Evolutionary conservation across 2,329 filamentous ascomycete genomes (phyloP).

Genomic region (Nemania abortiva): DNA sequence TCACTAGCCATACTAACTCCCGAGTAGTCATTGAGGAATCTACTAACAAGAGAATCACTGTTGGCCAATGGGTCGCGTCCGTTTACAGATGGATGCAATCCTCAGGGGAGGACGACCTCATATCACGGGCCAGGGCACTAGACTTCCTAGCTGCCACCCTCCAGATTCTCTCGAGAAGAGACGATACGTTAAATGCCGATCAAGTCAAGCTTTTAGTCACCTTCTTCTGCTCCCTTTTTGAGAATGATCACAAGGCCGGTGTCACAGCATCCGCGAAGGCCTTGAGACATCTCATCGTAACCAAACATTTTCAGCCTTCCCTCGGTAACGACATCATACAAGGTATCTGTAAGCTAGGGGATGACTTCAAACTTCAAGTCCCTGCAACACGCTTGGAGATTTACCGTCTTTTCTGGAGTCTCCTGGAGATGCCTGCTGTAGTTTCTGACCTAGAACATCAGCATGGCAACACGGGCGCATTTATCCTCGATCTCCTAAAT

Average conservation of each 20-base stretch:
- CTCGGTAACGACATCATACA: slow-evolving; percentile 63
- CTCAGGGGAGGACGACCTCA: slow-evolving; percentile 59
- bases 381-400: slow-evolving; percentile 64
- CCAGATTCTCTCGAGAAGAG: slow-evolving; percentile 58
- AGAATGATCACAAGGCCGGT: slow-evolving; percentile 70
- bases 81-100: slow-evolving; percentile 66
- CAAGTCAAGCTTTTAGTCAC: slow-evolving; percentile 64
- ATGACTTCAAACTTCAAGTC: slow-evolving; percentile 68
- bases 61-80: slow-evolving; percentile 68
- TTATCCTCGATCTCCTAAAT: slow-evolving; percentile 63
- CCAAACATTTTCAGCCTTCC: slow-evolving; percentile 64
- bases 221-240: slow-evolving; percentile 71
- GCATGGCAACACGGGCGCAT: slow-evolving; percentile 59
- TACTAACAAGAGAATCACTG: slow-evolving; percentile 58
- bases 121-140: slow-evolving; percentile 66
- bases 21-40: slow-evolving; percentile 60
- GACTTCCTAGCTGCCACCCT: slow-evolving; percentile 69
- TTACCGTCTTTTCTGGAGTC: slow-evolving; percentile 61
- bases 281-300: slow-evolving; percentile 61
- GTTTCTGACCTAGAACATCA: slow-evolving; percentile 59
- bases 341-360: slow-evolving; percentile 63
- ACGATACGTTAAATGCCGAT: slow-evolving; percentile 59
- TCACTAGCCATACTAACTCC: slow-evolving; percentile 10
- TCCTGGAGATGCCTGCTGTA: slow-evolving; percentile 60
- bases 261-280: slow-evolving; percentile 66